Conservation (phyloP, 768 basidiomycete genomes). For the Lentinus brumalis region DNA sequence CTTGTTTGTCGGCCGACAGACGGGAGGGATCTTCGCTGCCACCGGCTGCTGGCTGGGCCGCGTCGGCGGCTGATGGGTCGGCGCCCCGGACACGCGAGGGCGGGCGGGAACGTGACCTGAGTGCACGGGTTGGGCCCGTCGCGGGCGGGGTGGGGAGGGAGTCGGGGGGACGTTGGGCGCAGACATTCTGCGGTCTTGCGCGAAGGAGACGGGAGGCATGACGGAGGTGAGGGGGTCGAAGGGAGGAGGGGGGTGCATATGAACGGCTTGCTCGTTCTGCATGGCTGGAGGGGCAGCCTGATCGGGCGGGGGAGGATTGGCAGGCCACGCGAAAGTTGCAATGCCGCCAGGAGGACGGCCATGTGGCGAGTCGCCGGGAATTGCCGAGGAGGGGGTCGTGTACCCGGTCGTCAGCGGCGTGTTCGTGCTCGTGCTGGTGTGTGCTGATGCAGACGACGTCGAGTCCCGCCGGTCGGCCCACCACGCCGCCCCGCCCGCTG, state of each 20-base stretch:
- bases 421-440: slow-evolving; percentile 45
- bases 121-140: slow-evolving; percentile 48
- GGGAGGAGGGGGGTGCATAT: slow-evolving; percentile 25
- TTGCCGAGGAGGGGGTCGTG: slow-evolving; percentile 44
- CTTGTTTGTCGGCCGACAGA: slow-evolving; percentile 42
- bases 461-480: slow-evolving; percentile 73
- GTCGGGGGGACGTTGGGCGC: slow-evolving; percentile 48
- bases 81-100: slow-evolving; percentile 58
- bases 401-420: slow-evolving; percentile 42
- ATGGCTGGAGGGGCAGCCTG: slow-evolving; percentile 41
- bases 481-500: slow-evolving; percentile 50
- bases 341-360: slow-evolving; percentile 62
- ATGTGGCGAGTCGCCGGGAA: slow-evolving; percentile 66
- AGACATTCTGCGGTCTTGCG: slow-evolving; percentile 76
- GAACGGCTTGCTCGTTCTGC: slow-evolving; percentile 32
- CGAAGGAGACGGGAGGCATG: slow-evolving; percentile 60
- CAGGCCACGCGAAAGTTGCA: slow-evolving; percentile 74
- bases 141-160: slow-evolving; percentile 51
- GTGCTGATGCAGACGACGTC: slow-evolving; percentile 55
- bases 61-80: slow-evolving; percentile 41
- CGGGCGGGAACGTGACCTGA: slow-evolving; percentile 71
- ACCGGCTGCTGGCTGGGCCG: slow-evolving; percentile 20
- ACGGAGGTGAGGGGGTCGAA: slow-evolving; percentile 34
- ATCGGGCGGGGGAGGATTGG: slow-evolving; percentile 37
- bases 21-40: slow-evolving; percentile 20